Base-by-base conservation (phyloP, 2,329 filamentous ascomycete species). In the Raffaelea deltoideospora region DNA sequence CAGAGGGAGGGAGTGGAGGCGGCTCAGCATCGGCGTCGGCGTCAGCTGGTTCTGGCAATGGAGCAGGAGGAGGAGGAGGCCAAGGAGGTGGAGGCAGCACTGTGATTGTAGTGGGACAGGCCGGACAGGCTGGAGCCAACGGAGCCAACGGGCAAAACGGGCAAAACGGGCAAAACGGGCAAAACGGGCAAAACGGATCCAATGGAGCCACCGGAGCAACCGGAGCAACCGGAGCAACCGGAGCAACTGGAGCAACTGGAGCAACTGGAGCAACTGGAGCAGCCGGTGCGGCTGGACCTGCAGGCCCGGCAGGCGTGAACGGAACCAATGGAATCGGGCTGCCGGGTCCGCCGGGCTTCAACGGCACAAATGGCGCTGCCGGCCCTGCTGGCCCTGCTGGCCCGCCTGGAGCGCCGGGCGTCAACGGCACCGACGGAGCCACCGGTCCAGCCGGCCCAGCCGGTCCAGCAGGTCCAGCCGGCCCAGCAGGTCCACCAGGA, bases 401-500 rank as follows among this genome's bases (percentile, higher is more conserved):
- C n/a, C n/a, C n/a, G n/a, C n/a, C n/a, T n/a, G n/a, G n/a, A n/a
- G n/a, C n/a, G n/a, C n/a, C n/a, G n/a, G n/a, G n/a, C 5, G 11
- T 22, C 31, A 32, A 32, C 33, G 33, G 33, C 13, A 34, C 23
- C 1, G 17, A 33, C 31, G 23, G 34, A 7, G 27, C 33, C 13
- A 35, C 35, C 15, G 39, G 39, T 10, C 18, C 30, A 22, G 34
- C 20, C 13, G 39, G 39, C 5, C 21, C 26, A 8, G 23, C 23
- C 7, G 34, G 34, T 8, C 5, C 28, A 9, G n/a, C 28, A 3
- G 34, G 34, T 15, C 7, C 34, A 13, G 15, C 21, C 18, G 34
- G 34, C 8, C n/a, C 22, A 5, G 3, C 21, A 13, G 32, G 32
- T 6, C 32, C n/a, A 10, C 23, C 17, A 19, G 32, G 32, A 27